These are phyloP conservation scores for Coemansia sp. DNA, from an alignment of 192 early-diverging fungal species.

Conservation along the genomic window DNA sequence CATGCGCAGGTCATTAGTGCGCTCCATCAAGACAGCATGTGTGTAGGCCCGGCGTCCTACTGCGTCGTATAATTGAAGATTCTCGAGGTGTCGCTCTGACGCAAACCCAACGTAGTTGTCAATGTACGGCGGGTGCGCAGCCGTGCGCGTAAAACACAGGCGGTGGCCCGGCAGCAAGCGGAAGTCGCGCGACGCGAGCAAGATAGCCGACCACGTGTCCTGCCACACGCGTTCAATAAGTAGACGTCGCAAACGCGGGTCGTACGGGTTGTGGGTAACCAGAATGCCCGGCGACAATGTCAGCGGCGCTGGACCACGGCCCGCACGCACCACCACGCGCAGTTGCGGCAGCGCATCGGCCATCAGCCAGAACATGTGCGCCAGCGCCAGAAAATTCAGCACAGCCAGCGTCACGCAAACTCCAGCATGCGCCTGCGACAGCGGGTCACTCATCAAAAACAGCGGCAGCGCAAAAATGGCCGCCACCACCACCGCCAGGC, in stretches of 20 bases:
- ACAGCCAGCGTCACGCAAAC: slow-evolving; percentile 51
- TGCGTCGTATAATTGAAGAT: slow-evolving; percentile 58
- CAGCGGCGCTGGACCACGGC: slow-evolving; percentile 37
- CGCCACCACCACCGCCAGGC: slow-evolving; percentile 46
- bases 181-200: slow-evolving; percentile 60
- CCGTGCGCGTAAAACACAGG: slow-evolving; percentile 55
- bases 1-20: slow-evolving; percentile 27
- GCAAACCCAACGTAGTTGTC: slow-evolving; percentile 64
- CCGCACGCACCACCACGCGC: slow-evolving; percentile 51
- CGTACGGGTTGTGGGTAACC: slow-evolving; percentile 29
- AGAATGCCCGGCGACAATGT: slow-evolving; percentile 52
- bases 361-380: slow-evolving; percentile 39
- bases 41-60: slow-evolving; percentile 58
- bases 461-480: slow-evolving; percentile 56
- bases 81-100: slow-evolving; percentile 68
- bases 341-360: slow-evolving; percentile 50
- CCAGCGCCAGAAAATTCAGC: slow-evolving; percentile 47
- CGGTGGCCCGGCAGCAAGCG: slow-evolving; percentile 56
- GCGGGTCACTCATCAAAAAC: slow-evolving; percentile 52
- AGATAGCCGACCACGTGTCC: slow-evolving; percentile 65
- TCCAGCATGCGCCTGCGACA: slow-evolving; percentile 48
- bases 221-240: slow-evolving; percentile 68
- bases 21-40: slow-evolving; percentile 39
- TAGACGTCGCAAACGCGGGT: slow-evolving; percentile 46
- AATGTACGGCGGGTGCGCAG: slow-evolving; percentile 63